Evolutionary conservation across 371 early-diverging fungal species (phyloP), one percentile per base, ranked within the genome.

Genomic region (Rhizopus microsporus): DNA sequence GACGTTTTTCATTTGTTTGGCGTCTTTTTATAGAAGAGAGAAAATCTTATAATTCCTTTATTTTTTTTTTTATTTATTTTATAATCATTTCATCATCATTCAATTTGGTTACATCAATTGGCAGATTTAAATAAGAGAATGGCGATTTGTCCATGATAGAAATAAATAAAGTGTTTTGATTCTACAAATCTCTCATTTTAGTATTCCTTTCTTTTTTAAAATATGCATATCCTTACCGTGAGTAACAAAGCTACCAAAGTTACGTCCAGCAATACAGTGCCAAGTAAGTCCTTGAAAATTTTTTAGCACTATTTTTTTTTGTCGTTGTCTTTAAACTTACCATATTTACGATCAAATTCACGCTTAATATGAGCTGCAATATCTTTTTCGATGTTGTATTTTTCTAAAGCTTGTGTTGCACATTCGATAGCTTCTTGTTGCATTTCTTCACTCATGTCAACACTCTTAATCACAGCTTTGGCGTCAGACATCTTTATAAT

Each of bases 241-340:
- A 33, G 98, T 97, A 9, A 97, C 98, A 65, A 93, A 97, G 51
- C 94, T 94, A 52, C 97, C 98, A 88, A 97, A 98, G 85, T 93
- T 96, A 59, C 95, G 85, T 53, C 98, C 98, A 50, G 97, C 98
- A 59, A 98, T 91, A 71, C 94, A 96, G 72, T 98, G 98, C 98
- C 98, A 98, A 50, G 96, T 94, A 38, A 93, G 88, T 63, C 95
- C 79, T 78, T 62, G 23, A 23, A 23, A 23, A 23, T 23, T 35
- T 46, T 4, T 13, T 38, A 4, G 7, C 12, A 16, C 29, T 30
- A 40, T 42, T 51, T 35, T 4, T 17, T 35, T 12, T 45, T 9
- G 12, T 10, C n/a, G n/a, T 48, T 31, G 15, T 39, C 33, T n/a
- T 13, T 10, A 30, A 23, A 46, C 67, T 64, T 74, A 72, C 79